Evolutionary conservation across 768 basidiomycete species (phyloP).

Genomic region (Tylopilus subfusipes): DNA sequence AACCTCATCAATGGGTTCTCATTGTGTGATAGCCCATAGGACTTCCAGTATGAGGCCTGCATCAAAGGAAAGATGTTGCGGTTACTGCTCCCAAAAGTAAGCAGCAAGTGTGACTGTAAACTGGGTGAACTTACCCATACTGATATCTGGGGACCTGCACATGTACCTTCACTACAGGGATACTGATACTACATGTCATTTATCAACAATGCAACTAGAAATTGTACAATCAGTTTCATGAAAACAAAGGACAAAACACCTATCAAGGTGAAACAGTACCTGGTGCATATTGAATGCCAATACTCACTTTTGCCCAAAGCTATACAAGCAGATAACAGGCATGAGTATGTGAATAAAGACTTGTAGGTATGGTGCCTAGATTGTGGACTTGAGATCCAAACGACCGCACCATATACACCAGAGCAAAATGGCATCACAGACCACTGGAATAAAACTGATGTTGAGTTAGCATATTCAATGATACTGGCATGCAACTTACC

Average conservation of each 20-base stretch:
- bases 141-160: slow-evolving; percentile 1
- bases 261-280: neutral
- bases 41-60: slow-evolving; percentile 5
- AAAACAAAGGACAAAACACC: no score
- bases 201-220: neutral
- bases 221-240: no score
- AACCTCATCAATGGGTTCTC: neutral
- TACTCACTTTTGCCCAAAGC: neutral
- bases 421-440: slow-evolving; percentile 39
- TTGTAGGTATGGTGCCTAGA: neutral
- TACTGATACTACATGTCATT: neutral
- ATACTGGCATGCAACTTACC: slow-evolving; percentile 23
- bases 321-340: neutral
- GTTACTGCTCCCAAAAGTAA: neutral
- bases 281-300: neutral
- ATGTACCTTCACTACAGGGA: accelerated
- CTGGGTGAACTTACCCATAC: neutral
- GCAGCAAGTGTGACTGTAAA: accelerated
- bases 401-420: slow-evolving; percentile 35
- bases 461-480: slow-evolving; percentile 34
- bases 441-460: slow-evolving; percentile 32
- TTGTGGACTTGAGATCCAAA: slow-evolving; percentile 31
- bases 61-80: neutral
- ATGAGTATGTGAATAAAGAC: no score
- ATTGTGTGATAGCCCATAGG: no score